A percentile compares a stretch with the other conserved stretches of the same genome.
These are phyloP conservation scores for Rhizomucor pusillus DNA, from an alignment of 371 early-diverging fungal genomes.

Conservation along the genomic window DNA sequence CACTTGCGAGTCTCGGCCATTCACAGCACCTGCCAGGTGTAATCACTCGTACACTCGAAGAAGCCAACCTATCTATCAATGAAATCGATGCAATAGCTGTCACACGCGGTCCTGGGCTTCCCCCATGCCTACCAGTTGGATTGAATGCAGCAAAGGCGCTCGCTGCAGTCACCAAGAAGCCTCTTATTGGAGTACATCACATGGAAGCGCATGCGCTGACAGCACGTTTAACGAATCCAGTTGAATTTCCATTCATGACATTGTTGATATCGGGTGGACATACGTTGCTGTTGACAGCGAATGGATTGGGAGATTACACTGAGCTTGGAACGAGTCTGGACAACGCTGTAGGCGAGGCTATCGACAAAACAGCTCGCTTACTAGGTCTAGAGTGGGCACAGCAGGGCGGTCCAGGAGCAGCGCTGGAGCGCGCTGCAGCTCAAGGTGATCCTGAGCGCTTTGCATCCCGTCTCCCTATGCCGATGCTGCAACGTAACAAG, in stretches of 20 bases:
- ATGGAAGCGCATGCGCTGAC: conserved; percentile 84
- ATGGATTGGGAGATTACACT: conserved; percentile 63
- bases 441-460: conserved; percentile 53
- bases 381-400: conserved; percentile 71
- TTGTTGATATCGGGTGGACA: conserved; percentile 84
- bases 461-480: conserved; percentile 54
- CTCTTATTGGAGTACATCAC: conserved; percentile 83
- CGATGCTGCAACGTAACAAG: conserved; percentile 59
- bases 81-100: conserved; percentile 83
- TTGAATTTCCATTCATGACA: conserved; percentile 71
- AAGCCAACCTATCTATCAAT: conserved; percentile 48
- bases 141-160: conserved; percentile 78
- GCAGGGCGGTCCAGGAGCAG: conserved; percentile 76
- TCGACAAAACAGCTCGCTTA: conserved; percentile 75
- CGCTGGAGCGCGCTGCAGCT: conserved; percentile 67
- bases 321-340: conserved; percentile 72
- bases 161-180: conserved; percentile 68
- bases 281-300: conserved; percentile 66
- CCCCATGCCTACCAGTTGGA: conserved; percentile 74
- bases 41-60: conserved; percentile 60
- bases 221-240: conserved; percentile 55
- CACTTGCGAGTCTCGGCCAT: conserved; percentile 72
- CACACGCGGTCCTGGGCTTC: conserved; percentile 82
- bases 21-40: conserved; percentile 65
- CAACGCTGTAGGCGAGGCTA: conserved; percentile 82